phyloP scores from a whole-genome alignment of 805 yeast genomes.

The Kodamaea kaohsiungensis region DNA sequence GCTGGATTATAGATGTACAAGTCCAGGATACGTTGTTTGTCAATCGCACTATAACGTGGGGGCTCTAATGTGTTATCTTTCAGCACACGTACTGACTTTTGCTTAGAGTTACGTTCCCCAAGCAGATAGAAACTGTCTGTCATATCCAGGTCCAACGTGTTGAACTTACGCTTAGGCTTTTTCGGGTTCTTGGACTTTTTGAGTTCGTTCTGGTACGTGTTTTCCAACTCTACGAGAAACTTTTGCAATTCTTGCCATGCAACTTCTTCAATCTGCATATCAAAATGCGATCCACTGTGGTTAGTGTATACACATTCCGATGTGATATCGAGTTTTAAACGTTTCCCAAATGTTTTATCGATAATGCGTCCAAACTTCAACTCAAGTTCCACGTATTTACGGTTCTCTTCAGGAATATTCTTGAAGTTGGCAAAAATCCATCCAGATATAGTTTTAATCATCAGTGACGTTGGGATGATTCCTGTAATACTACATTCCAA shows the following conservation, averaged over 20 bases:
- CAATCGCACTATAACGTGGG: constrained; percentile 69
- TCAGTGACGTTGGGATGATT: constrained; percentile 74
- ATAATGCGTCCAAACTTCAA: constrained; percentile 71
- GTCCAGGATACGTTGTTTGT: constrained; percentile 73
- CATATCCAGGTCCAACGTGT: constrained; percentile 59
- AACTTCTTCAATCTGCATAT: constrained; percentile 63
- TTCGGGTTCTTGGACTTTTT: constrained; percentile 17
- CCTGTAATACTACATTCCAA: constrained; percentile 64
- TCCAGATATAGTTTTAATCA: constrained; percentile 77
- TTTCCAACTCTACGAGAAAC: constrained; percentile 56
- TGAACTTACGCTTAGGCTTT: constrained; percentile 52
- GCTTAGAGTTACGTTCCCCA: constrained; percentile 62
- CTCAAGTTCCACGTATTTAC: constrained; percentile 66
- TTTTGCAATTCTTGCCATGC: constrained; percentile 59
- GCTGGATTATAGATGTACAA: constrained; percentile 74
- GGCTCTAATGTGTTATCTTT: constrained; percentile 60
- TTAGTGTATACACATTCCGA: constrained; percentile 68
- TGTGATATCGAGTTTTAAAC: constrained; percentile 65
- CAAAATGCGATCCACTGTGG: constrained; percentile 55
- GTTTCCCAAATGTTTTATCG: constrained; percentile 60
- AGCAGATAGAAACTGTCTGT: constrained; percentile 65
- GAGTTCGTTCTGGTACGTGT: constrained; percentile 44
- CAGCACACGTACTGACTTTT: constrained; percentile 64
- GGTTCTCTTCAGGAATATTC: constrained; percentile 57
- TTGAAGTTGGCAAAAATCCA: constrained; percentile 86